phyloP scores from a whole-genome alignment of 139 green algal species.

The Chlorella sp. region DNA sequence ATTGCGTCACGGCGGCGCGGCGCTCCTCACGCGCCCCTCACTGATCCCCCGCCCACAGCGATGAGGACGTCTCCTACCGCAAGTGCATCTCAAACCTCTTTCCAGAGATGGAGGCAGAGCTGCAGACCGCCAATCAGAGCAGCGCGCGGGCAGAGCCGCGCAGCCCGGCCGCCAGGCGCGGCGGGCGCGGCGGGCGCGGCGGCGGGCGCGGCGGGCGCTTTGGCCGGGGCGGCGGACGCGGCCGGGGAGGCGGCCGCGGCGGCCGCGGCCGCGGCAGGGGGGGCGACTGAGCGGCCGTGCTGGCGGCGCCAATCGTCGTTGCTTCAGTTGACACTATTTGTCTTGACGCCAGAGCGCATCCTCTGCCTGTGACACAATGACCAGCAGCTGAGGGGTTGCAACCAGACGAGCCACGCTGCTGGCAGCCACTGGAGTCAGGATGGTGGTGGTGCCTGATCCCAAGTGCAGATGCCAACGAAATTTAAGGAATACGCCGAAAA shows the following conservation, averaged over 20 bases:
- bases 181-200: background rate
- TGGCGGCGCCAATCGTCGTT: background rate
- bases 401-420: no score
- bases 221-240: constrained; percentile 2
- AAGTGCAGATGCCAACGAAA: no score
- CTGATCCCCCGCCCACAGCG: no score
- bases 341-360: background rate
- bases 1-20: no score
- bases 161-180: background rate
- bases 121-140: background rate
- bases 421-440: no score
- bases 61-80: constrained; percentile 78
- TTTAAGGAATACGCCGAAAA: no score
- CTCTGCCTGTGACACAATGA: background rate
- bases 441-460: no score
- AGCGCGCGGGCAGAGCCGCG: background rate
- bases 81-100: constrained; percentile 72
- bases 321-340: background rate
- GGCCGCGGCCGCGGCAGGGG: constrained; percentile 21
- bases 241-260: constrained; percentile 3
- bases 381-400: no score
- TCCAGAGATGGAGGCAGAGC: constrained; percentile 21
- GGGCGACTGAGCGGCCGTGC: background rate
- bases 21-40: no score
- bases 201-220: constrained; percentile 16